Base-by-base conservation (phyloP, 257 asterid species). In the Fraxinus cuspidata region DNA sequence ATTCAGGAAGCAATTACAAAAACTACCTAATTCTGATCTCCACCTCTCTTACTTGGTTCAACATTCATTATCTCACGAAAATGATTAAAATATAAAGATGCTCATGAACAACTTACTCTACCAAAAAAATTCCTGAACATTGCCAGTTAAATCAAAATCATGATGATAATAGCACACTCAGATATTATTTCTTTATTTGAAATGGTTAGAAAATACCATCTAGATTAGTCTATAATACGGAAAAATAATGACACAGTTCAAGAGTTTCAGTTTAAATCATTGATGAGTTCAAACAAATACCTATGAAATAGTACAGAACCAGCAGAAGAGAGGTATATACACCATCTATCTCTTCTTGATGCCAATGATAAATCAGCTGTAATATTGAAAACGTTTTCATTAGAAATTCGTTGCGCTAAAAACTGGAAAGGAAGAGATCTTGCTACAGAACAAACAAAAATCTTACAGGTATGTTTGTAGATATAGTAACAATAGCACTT, bases 291-390 rank as follows among this genome's bases (percentile, higher is more conserved):
- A 9, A 21, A 27, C 34, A 42, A 10, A 76, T 88, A 93, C 99
- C 99, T 85, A 93, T 84, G 81, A 95, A 87, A 77, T 91, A 95
- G 81, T 93, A 90, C 69, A 89, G 47, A 72, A 93, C 80, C 80
- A 93, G 87, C 68, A 93, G 88, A 73, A 93, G 88, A 71, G 94
- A 87, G 78, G 96, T 86, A 68, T 77, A 81, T 82, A 74, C 84
- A 65, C 76, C 87, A 72, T 80, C 75, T 29, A 73, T 79, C 74
- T 79, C 81, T 35, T 79, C 89, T 76, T 88, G 86, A 75, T 82
- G 84, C 99, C 97, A 89, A 81, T 81, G 81, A 77, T 91, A 90
- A 75, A 93, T 86, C 86, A 93, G 83, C 98, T 95, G 99, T 88
- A 81, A 73, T 16, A 73, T 44, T 78, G 79, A 75, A 76, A 75